phyloP scores from a whole-genome alignment of 805 yeast species.

The Candida andamanensis region DNA sequence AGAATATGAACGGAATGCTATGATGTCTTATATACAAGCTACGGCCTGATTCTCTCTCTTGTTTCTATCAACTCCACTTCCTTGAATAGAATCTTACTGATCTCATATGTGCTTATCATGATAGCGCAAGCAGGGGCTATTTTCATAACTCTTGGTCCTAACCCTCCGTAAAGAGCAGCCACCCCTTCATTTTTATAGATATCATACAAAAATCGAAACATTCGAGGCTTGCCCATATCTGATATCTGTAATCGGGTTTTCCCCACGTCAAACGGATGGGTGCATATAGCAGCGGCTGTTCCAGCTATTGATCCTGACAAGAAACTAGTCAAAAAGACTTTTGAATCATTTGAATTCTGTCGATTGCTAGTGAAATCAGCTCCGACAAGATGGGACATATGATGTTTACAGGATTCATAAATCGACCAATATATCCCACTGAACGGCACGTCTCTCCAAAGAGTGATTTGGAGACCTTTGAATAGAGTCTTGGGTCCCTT shows the following conservation, averaged over 20 bases:
- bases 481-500: constrained; percentile 66
- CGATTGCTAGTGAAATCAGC: constrained; percentile 17
- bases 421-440: constrained; percentile 92
- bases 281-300: constrained; percentile 72
- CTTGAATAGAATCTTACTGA: constrained; percentile 59
- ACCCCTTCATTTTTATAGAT: constrained; percentile 73
- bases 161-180: constrained; percentile 81
- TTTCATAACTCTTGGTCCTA: constrained; percentile 80
- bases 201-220: constrained; percentile 60
- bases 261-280: constrained; percentile 97
- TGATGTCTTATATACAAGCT: not conserved
- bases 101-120: constrained; percentile 93
- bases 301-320: constrained; percentile 84
- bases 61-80: not conserved
- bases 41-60: not conserved
- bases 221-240: constrained; percentile 39
- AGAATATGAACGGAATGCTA: no score
- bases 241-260: constrained; percentile 79
- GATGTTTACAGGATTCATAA: constrained; percentile 50
- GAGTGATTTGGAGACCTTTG: constrained; percentile 79
- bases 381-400: constrained; percentile 16
- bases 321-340: constrained; percentile 59
- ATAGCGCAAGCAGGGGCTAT: constrained; percentile 98
- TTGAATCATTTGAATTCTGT: constrained; percentile 24
- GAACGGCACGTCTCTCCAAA: constrained; percentile 97